Evolutionary conservation across 768 basidiomycete species (phyloP), one percentile per base, ranked within the genome.

Genomic region (Termitomyces sp.): DNA sequence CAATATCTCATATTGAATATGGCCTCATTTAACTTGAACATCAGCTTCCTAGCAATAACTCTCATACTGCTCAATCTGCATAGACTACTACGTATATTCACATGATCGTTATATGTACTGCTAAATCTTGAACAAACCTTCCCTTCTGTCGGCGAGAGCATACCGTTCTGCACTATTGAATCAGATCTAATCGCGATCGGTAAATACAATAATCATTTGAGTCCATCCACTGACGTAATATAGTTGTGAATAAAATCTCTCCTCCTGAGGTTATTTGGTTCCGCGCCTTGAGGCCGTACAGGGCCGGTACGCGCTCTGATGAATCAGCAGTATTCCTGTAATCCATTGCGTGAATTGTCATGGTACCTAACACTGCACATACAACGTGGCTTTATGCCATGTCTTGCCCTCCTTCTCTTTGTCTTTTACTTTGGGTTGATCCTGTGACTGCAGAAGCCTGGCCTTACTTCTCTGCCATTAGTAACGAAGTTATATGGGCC

Each of bases 21-120:
- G n/a, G 2, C 18, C 37, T 20, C 34, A 46, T 52, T 18, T 5
- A 10, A 41, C 3, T 22, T 48, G 44, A 29, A 43, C 4, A 37
- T 22, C 48, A 61, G 60, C 42, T 51, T 41, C 60, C 60, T 1
- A 50, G 46, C 16, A 24, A 55, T 20, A 34, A 44, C n/a, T 44
- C 48, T 20, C 60, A 61, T n/a, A 41, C 53, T 13, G 37, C 26
- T 27, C 37, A 52, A 39, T 52, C 37, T 48, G 56, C 59, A 18
- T 57, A 60, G 55, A 52, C 10, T 53, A n/a, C 24, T 36, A 18
- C 16, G 36, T 8, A 18, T 29, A 43, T 5, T 16, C 8, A 52
- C n/a, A 46, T 31, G 53, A 42, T 46, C 13, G 18, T 20, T 24
- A 16, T 39, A 47, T 31, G 46, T 56, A 56, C 24, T 56, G 13